Evolutionary conservation across 805 yeast genomes (phyloP).

Genomic region (Metschnikowia kofuensis): DNA sequence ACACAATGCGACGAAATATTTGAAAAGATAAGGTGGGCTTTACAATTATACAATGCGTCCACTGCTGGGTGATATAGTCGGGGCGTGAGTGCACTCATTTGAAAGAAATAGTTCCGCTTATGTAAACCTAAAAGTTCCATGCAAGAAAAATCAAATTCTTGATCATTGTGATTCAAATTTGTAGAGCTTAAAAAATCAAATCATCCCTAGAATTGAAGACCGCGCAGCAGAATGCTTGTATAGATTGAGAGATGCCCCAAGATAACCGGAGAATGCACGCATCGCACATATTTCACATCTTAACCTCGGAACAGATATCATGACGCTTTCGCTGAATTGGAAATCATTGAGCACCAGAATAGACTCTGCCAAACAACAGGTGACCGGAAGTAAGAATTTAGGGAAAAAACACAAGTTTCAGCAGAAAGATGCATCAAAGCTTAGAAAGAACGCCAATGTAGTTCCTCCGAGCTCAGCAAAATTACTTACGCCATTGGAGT

Average conservation of each 20-base stretch:
- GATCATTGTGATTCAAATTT: too few relatives aligned
- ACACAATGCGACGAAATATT: conserved; percentile 73
- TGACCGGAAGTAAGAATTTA: neutral
- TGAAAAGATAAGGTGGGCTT: conserved; percentile 57
- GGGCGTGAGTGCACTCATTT: neutral
- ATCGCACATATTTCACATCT: too few relatives aligned
- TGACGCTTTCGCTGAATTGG: conserved; percentile 24
- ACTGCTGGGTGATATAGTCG: neutral
- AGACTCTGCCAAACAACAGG: neutral
- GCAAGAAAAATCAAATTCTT: too few relatives aligned
- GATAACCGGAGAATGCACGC: too few relatives aligned
- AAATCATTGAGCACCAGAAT: conserved; percentile 16
- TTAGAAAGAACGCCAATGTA: neutral
- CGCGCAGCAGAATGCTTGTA: too few relatives aligned
- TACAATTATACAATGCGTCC: conserved; percentile 49
- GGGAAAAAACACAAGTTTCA: neutral
- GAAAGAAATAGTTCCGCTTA: too few relatives aligned
- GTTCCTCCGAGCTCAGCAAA: conserved; percentile 1
- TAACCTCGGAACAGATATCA: neutral
- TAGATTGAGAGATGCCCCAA: neutral
- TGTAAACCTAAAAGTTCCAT: too few relatives aligned
- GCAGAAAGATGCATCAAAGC: conserved; percentile 1
- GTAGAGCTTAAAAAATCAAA: too few relatives aligned
- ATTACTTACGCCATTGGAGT: conserved; percentile 8
- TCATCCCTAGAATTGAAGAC: too few relatives aligned